Conservation (phyloP, 139 green algal species). For the Chlamydomonas sp. region DNA sequence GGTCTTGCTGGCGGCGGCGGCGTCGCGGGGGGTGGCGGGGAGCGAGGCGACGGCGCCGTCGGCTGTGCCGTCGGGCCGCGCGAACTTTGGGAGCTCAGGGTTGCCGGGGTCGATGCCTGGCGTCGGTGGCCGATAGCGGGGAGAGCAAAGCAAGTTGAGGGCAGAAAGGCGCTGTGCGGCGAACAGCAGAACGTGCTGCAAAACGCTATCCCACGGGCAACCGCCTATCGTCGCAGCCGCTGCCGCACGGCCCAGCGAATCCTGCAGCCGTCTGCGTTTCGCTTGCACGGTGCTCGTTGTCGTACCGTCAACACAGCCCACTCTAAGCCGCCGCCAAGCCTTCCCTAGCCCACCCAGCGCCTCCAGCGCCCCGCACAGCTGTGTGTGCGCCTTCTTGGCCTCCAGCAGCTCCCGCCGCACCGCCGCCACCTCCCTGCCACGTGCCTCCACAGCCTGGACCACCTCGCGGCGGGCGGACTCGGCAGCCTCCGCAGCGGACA, state of each 20-base stretch:
- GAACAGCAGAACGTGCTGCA: neutral
- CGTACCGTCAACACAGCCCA: too few species aligned
- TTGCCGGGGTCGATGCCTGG: constrained; percentile 37
- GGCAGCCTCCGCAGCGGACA: neutral
- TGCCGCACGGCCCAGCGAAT: too few species aligned
- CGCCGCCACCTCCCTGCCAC: constrained; percentile 25
- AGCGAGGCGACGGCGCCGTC: neutral
- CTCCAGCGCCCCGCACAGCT: constrained; percentile 28
- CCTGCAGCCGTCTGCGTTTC: too few species aligned
- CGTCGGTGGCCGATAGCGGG: too few species aligned
- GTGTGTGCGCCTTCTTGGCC: constrained; percentile 11
- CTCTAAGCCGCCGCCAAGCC: neutral
- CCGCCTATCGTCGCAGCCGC: too few species aligned
- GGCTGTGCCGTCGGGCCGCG: neutral
- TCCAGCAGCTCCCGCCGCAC: constrained; percentile 40
- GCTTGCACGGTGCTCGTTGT: too few species aligned
- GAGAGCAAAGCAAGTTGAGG: neutral
- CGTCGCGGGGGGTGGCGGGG: neutral
- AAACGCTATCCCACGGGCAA: neutral
- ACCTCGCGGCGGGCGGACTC: constrained; percentile 16
- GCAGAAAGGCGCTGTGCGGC: too few species aligned
- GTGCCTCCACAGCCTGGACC: constrained; percentile 15
- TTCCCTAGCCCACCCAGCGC: neutral
- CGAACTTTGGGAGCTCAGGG: constrained; percentile 11
- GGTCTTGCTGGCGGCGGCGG: neutral